Base-by-base conservation (phyloP, 495 filamentous ascomycete genomes). In the Tuber magnatum region DNA sequence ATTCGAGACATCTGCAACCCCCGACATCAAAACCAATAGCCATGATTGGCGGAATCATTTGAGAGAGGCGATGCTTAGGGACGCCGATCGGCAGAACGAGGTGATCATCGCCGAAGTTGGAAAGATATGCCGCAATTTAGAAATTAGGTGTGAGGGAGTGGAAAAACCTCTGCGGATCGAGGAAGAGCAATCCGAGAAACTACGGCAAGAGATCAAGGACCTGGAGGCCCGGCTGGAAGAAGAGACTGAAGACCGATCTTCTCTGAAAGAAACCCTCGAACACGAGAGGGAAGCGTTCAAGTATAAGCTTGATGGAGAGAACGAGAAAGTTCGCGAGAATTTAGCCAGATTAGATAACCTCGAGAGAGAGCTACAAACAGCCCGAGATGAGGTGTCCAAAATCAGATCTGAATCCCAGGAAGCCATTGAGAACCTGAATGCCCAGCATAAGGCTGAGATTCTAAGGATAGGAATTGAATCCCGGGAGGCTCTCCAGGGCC, bases 1-100 rank as follows among this genome's bases (percentile, higher is more conserved):
- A 71, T 82, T 79, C 71, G 80, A 81, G 69, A 80, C 73, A n/a
- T 81, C 76, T 40, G 79, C 80, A 24, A 82, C 80, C 10, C 80
- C 79, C 38, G 80, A 81, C 71, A 78, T 43, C 70, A 70, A 80
- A 43, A 72, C 72, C 8, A 79, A 81, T 35, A 78, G 76, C 20
- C 72, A 51, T 56, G 75, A 81, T 69, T 81, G 80, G 80, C 76
- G 80, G 38, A 76, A 76, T 28, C 69, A 68, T 32, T 38, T 81
- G 43, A 72, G 72, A 8, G 71, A 72, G 24, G 74, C 68, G 2
- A 72, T 81, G 39, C 73, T 78, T 40, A 70, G 80, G 68, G 80
- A 81, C 18, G 79, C 79, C 51, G 69, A 69, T 38, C 68, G 79
- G 65, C 80, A 81, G 24, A 74, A 81, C 42, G 80, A 75, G 35